phyloP scores from a whole-genome alignment of 441 rosid species.

The Melianthus villosus region DNA sequence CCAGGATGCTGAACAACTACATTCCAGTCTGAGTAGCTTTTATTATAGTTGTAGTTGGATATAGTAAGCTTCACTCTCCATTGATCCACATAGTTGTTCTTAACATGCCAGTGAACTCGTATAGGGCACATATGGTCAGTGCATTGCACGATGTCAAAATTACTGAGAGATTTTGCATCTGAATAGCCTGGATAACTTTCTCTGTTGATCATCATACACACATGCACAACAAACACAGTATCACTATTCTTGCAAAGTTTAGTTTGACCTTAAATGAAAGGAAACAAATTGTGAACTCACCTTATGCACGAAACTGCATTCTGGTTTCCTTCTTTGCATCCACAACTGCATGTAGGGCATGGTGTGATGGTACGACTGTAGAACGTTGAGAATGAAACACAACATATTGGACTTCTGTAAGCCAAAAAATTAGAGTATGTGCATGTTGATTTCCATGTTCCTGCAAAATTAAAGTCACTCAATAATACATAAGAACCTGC shows the following conservation, averaged over 20 bases:
- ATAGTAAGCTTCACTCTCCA: conserved; percentile 67
- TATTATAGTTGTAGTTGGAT: conserved; percentile 52
- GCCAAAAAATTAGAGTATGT: conserved; percentile 86
- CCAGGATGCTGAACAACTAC: conserved; percentile 65
- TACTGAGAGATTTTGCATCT: too few species aligned
- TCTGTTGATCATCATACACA: conserved; percentile 37
- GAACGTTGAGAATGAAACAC: conserved; percentile 81
- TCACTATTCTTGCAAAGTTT: conserved; percentile 39
- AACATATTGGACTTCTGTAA: conserved; percentile 55
- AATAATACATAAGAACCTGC: too few species aligned
- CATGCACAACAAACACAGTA: conserved; percentile 36
- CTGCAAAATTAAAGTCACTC: conserved; percentile 18
- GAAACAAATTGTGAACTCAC: background rate
- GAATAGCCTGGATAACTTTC: conserved; percentile 36
- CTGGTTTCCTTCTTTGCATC: conserved; percentile 46
- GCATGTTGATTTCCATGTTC: conserved; percentile 89
- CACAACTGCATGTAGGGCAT: conserved; percentile 70
- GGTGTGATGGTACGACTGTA: conserved; percentile 66
- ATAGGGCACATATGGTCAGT: conserved; percentile 76
- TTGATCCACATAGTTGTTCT: conserved; percentile 55
- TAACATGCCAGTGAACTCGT: conserved; percentile 87
- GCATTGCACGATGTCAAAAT: too few species aligned
- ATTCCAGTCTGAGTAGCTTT: conserved; percentile 61
- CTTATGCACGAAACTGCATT: conserved; percentile 64
- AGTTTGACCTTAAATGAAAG: too few species aligned